phyloP scores from a whole-genome alignment of 345 rosid genomes.

The Salix koriyanagi region DNA sequence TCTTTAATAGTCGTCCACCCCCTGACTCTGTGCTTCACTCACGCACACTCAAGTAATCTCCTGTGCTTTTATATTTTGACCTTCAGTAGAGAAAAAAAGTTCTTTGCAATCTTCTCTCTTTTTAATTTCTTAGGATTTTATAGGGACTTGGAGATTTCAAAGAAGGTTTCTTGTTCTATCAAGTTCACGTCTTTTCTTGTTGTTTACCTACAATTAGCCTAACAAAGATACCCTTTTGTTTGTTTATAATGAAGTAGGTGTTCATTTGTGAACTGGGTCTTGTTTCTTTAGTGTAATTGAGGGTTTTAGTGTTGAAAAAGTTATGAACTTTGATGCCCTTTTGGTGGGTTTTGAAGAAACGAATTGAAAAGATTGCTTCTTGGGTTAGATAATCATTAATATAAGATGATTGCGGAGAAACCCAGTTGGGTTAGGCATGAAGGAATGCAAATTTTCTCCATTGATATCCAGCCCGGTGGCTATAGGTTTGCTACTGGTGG shows the following conservation, averaged over 20 bases:
- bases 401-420: slow-evolving; percentile 90
- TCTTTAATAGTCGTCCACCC: background rate
- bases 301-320: slow-evolving; percentile 11
- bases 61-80: slow-evolving; percentile 12
- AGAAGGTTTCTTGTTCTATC: background rate
- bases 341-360: slow-evolving; percentile 12
- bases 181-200: background rate
- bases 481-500: slow-evolving; percentile 97
- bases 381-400: slow-evolving; percentile 6
- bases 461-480: slow-evolving; percentile 96
- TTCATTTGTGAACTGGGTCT: background rate
- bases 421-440: slow-evolving; percentile 95
- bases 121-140: background rate
- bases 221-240: background rate
- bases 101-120: background rate
- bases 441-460: slow-evolving; percentile 95
- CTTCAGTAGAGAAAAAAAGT: background rate
- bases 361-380: slow-evolving; percentile 5
- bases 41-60: background rate
- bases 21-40: background rate
- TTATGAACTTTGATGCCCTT: slow-evolving; percentile 15
- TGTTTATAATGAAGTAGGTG: background rate
- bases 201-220: background rate
- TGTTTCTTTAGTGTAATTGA: background rate
- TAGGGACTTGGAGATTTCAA: background rate